Percentiles rank a stretch among this genome's conserved stretches.
phyloP scores from a whole-genome alignment of 1,139 yeast genomes.

The Trichomonascaceae sp. region DNA sequence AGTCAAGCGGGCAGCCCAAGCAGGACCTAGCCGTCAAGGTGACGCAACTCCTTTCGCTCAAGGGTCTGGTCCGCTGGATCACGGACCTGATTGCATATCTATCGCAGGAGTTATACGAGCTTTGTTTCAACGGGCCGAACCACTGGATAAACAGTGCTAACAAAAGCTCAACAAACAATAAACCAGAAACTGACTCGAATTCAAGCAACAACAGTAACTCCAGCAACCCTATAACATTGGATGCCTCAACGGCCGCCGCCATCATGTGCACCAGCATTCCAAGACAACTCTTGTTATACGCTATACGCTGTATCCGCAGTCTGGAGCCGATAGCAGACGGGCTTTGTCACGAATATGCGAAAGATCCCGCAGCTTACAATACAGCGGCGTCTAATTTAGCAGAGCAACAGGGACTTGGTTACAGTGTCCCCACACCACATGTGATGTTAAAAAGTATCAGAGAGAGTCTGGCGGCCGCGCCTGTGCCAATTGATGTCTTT shows the following conservation, averaged over 20 bases:
- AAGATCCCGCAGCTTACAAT: too few relatives aligned
- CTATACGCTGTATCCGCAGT: constrained; percentile 56
- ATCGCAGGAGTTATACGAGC: constrained; percentile 46
- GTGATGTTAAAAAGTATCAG: constrained; percentile 30
- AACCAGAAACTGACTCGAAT: too few relatives aligned
- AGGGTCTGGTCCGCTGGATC: constrained; percentile 72
- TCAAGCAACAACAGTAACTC: too few relatives aligned
- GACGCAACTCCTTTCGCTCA: constrained; percentile 44
- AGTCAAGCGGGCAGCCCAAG: constrained; percentile 22
- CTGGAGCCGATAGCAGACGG: constrained; percentile 39
- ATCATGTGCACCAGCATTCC: constrained; percentile 51
- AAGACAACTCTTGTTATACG: constrained; percentile 52
- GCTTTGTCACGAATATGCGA: constrained; percentile 5
- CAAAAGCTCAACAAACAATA: constrained; percentile 5
- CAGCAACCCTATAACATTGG: too few relatives aligned
- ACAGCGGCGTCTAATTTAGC: constrained; percentile 7
- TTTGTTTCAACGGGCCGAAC: constrained; percentile 12
- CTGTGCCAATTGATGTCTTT: constrained; percentile 45
- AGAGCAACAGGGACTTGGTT: constrained; percentile 23
- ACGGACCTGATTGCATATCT: constrained; percentile 54
- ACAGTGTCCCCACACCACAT: constrained; percentile 13
- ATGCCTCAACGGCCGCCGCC: constrained; percentile 20
- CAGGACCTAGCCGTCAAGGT: constrained; percentile 41
- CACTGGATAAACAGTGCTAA: constrained; percentile 3
- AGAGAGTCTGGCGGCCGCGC: constrained; percentile 39